Evolutionary conservation across 2,329 filamentous ascomycete species (phyloP).

Genomic region (Aureobasidium sp.): DNA sequence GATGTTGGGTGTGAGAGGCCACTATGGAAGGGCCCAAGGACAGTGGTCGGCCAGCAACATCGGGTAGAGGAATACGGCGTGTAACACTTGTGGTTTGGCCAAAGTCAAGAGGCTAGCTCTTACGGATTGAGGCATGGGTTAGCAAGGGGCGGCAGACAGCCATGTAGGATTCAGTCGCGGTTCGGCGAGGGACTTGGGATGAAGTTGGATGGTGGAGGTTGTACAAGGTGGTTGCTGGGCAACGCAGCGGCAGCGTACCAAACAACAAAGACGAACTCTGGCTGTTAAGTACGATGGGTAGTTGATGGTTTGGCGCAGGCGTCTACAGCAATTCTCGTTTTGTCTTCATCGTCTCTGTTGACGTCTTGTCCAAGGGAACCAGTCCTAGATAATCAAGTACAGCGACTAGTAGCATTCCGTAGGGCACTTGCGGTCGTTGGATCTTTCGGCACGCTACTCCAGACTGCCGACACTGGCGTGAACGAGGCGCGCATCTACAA

Average conservation of each 20-base stretch:
- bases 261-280: conserved; percentile 2
- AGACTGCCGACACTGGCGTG: conserved; percentile 7
- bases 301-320: neutral
- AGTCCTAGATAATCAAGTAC: neutral
- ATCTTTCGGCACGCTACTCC: conserved; percentile 3
- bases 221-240: conserved; percentile 2
- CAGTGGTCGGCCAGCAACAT: neutral
- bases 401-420: neutral
- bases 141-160: conserved; percentile 7
- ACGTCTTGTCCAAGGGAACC: neutral
- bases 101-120: neutral
- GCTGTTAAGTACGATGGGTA: neutral
- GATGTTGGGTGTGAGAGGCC: neutral
- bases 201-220: conserved; percentile 3
- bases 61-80: neutral
- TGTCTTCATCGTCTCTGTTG: neutral
- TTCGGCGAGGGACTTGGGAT: neutral
- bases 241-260: neutral
- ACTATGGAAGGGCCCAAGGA: neutral
- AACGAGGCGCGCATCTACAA: neutral
- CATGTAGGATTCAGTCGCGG: neutral
- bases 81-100: neutral
- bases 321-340: neutral
- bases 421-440: neutral
- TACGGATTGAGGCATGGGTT: neutral